Base-by-base conservation (phyloP, 164 flowering plant genomes). In the Litsea cubeba region DNA sequence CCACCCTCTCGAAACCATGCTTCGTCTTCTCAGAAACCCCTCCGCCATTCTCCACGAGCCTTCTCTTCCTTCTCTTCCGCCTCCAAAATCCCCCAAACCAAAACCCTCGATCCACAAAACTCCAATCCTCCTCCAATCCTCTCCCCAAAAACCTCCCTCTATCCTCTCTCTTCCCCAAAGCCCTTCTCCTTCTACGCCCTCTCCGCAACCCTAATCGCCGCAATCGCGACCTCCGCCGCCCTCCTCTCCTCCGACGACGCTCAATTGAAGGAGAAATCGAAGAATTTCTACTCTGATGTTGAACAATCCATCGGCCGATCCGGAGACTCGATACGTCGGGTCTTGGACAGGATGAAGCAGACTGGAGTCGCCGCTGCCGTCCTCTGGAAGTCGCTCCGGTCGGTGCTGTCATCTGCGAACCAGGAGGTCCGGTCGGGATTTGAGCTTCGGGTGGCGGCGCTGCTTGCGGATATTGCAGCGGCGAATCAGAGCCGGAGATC, bases 381-480 rank as follows among this genome's bases (percentile, higher is more conserved):
- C 0, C 78, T 96, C 1, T 89, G 91, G 94, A 88, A 90, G 79
- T 96, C 99, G 12, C 76, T 96, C 75, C 78, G 86, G 68, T 93
- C 99, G 14, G 91, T 96, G 2, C 66, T 96, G 77, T 90, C 92
- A 0, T 89, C 95, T 3, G 95, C 96, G 20, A 93, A 92, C 67
- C 91, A 90, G 23, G 98, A 88, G 85, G 95, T 95, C 7, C 79
- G 98, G 72, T 83, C 82, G 1, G 98, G 97, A 30, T 96, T 94
- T 70, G 97, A 91, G 87, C 81, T 94, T 26, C 78, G 93, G 72
- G 99, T 96, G 46, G 98, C 98, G 54, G 78, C 98, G 50, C 81
- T 96, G 50, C 79, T 96, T 17, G 99, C 99, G 0, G 99, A 96
- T 72, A 96, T 94, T 74, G 87, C 88, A 18, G 90, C 97, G 1